Evolutionary conservation across 495 filamentous ascomycete genomes (phyloP), one percentile per base, ranked within the genome.

Genomic region (Talaromyces ruber): DNA sequence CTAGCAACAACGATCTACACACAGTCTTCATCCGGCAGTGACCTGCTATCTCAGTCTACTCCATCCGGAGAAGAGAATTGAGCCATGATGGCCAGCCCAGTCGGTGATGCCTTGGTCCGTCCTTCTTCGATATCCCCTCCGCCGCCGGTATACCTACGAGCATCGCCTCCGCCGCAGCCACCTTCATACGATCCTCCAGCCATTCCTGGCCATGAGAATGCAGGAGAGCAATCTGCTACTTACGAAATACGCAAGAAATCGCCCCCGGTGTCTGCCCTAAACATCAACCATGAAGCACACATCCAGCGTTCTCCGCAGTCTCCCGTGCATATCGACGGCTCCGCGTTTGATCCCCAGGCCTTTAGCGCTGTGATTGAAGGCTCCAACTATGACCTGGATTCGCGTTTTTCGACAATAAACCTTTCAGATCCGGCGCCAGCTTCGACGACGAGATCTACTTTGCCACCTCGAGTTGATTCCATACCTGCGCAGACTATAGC

Each of bases 401-500:
- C 74, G 61, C 71, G 73, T 3, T 62, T 78, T 6, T 55, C 60
- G 18, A 21, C 11, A 26, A 62, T 62, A 29, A 55, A 55, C 26
- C 37, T 62, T 45, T 55, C 51, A 14, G 60, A 51, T 18, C 51
- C 25, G n/a, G 67, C 69, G 4, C 63, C 76, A 50, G 72, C 72
- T n/a, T 74, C 81, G 60, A 68, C 72, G 11, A 76, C 81, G 62
- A 67, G 68, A 45, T 76, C 74, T 4, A 63, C 72, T 28, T 71
- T 78, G 29, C 79, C 80, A 6, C 76, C 74, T 0, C 76, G 73
- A 22, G 76, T 71, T 18, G 72, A 74, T 58, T 80, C 75, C 2
- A 54, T 63, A n/a, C 69, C 67, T 22, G 12, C 25, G 45, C 12
- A 63, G 66, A 51, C 61, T 62, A 6, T 43, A 53, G 43, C 37